A percentile compares a stretch with the other conserved stretches of the same genome.
phyloP scores from a whole-genome alignment of 345 rosid species.

The Anacardium occidentale region DNA sequence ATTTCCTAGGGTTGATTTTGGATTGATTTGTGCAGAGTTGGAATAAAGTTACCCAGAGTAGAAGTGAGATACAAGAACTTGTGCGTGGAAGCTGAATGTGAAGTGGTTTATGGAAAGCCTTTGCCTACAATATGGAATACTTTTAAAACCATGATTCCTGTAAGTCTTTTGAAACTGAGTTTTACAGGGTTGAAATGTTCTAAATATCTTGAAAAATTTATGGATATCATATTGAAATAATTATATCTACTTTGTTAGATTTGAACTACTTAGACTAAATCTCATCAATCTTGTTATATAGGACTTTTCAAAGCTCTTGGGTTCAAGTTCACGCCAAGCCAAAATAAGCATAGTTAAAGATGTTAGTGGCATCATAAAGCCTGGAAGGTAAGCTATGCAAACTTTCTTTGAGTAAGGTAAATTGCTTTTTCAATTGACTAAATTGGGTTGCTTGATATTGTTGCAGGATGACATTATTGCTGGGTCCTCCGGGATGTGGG shows the following conservation, averaged over 20 bases:
- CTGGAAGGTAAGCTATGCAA: conserved; percentile 31
- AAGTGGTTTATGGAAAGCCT: conserved; percentile 14
- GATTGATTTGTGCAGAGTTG: conserved; percentile 11
- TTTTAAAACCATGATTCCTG: not conserved
- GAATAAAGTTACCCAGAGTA: conserved; percentile 6
- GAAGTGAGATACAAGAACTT: conserved; percentile 12
- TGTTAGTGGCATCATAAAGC: conserved; percentile 45
- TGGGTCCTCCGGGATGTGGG: too few relatives aligned
- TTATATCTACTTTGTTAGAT: too few relatives aligned
- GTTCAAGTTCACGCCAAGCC: not conserved
- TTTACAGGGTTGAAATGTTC: too few relatives aligned
- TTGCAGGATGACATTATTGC: too few relatives aligned
- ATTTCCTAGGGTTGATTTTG: too few relatives aligned
- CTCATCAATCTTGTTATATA: not conserved
- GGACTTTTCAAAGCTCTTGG: not conserved
- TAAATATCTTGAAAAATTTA: too few relatives aligned
- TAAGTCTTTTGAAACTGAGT: not conserved
- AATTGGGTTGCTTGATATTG: too few relatives aligned
- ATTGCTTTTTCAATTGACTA: too few relatives aligned
- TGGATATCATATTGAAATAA: too few relatives aligned
- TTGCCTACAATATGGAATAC: conserved; percentile 18
- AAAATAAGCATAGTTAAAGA: conserved; percentile 36
- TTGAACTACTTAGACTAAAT: too few relatives aligned
- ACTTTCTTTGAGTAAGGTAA: too few relatives aligned
- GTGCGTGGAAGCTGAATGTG: conserved; percentile 18